Conservation (phyloP, 2,329 filamentous ascomycete species). For the Neonectria sp. region DNA sequence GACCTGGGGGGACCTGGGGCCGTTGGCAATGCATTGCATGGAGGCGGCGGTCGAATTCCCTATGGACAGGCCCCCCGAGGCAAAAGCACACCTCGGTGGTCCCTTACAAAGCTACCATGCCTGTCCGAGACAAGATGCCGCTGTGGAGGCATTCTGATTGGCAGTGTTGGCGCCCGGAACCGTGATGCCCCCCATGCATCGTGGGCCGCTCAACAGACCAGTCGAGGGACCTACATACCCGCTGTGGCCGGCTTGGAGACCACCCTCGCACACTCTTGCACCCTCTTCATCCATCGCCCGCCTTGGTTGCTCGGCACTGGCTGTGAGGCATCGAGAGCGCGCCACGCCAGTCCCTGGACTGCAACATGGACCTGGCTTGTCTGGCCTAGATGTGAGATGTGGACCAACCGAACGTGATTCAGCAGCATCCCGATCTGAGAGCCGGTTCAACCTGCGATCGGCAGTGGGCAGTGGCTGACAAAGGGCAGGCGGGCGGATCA, state of each 20-base stretch:
- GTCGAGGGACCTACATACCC: slow-evolving; percentile 50
- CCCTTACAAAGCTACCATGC: slow-evolving; percentile 37
- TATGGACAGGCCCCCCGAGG: slow-evolving; percentile 18
- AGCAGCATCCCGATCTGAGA: slow-evolving; percentile 13
- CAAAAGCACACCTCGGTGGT: slow-evolving; percentile 33
- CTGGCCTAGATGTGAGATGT: slow-evolving; percentile 4
- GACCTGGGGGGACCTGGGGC: slow-evolving; percentile 30
- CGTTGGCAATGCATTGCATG: slow-evolving; percentile 34
- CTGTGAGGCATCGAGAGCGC: slow-evolving; percentile 11
- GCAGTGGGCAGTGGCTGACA: slow-evolving; percentile 19
- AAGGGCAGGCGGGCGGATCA: slow-evolving; percentile 9
- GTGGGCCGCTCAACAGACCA: slow-evolving; percentile 43
- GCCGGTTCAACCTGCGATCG: slow-evolving; percentile 19
- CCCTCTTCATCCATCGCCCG: slow-evolving; percentile 18
- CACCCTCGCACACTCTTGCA: slow-evolving; percentile 37
- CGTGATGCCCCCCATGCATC: slow-evolving; percentile 46
- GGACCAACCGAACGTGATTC: slow-evolving; percentile 28
- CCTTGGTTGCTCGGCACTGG: slow-evolving; percentile 27
- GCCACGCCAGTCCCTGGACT: slow-evolving; percentile 10
- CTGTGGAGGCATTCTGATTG: slow-evolving; percentile 49
- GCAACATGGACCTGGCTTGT: slow-evolving; percentile 15
- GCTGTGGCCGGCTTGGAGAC: slow-evolving; percentile 43
- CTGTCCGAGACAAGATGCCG: slow-evolving; percentile 35
- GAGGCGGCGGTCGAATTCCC: too few species aligned
- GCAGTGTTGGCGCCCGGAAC: slow-evolving; percentile 53